These are phyloP conservation scores for Catharanthus roseus DNA, from an alignment of 257 asterid genomes.

Conservation along the genomic window DNA sequence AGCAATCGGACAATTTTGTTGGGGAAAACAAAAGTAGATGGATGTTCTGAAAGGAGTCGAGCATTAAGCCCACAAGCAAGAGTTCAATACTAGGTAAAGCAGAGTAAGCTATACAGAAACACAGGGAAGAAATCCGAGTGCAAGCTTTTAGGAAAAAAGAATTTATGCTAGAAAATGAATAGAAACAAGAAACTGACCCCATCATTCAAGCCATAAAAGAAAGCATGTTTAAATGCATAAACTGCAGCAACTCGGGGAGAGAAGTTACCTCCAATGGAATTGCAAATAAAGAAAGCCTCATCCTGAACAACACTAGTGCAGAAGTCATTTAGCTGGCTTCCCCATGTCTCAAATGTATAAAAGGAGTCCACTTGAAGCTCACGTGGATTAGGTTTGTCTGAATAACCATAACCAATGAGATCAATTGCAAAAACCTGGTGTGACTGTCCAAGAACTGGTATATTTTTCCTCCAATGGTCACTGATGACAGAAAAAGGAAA, in stretches of 20 bases:
- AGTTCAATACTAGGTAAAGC: neutral
- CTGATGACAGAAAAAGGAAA: slow-evolving; percentile 26
- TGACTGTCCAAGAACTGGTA: slow-evolving; percentile 68
- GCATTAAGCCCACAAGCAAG: too few species aligned
- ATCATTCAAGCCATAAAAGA: slow-evolving; percentile 1
- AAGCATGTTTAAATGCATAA: neutral
- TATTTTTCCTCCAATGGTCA: slow-evolving; percentile 97
- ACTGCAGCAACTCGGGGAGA: neutral
- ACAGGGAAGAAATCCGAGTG: neutral
- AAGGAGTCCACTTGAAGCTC: slow-evolving; percentile 46
- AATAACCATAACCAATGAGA: slow-evolving; percentile 93
- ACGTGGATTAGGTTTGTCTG: slow-evolving; percentile 88
- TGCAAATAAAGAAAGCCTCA: slow-evolving; percentile 77
- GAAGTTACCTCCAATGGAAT: slow-evolving; percentile 85
- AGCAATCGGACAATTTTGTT: too few species aligned
- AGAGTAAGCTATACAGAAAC: neutral
- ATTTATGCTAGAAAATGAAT: neutral
- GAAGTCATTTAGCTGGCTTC: slow-evolving; percentile 79
- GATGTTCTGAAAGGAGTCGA: too few species aligned
- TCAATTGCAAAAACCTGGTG: slow-evolving; percentile 92
- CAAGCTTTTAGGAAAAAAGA: neutral
- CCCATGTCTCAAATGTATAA: slow-evolving; percentile 97
- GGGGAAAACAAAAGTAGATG: too few species aligned
- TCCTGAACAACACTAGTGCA: slow-evolving; percentile 62
- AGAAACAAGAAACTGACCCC: neutral